Conservation (phyloP, 73 alveolate species). For the Paramecium sexaurelia region DNA sequence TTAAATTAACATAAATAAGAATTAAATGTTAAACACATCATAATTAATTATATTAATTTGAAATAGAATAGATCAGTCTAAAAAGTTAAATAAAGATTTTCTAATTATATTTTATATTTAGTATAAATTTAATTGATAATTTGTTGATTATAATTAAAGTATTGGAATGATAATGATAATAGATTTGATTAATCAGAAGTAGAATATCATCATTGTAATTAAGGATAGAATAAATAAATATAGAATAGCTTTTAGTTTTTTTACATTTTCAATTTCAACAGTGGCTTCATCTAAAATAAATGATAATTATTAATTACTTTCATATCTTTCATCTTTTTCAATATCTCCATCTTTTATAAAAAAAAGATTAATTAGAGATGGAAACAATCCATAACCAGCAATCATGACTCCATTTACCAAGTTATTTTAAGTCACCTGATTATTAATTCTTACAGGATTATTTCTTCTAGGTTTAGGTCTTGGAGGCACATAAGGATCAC, state of each 20-base stretch:
- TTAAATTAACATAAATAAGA: too few species aligned
- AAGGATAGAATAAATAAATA: neutral
- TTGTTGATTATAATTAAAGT: too few species aligned
- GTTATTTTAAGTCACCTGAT: constrained; percentile 2
- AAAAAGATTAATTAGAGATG: constrained; percentile 41
- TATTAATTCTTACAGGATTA: constrained; percentile 54
- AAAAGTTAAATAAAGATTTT: too few species aligned
- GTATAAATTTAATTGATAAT: too few species aligned
- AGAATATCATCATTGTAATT: neutral
- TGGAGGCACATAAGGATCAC: constrained; percentile 56
- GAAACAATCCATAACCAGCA: constrained; percentile 72
- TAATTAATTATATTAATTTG: too few species aligned
- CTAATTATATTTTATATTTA: too few species aligned
- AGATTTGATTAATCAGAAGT: neutral
- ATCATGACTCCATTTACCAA: constrained; percentile 53
- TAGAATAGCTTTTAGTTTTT: neutral
- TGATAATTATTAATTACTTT: neutral
- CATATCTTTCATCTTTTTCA: constrained; percentile 45
- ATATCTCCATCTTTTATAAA: constrained; percentile 19
- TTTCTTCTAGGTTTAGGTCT: constrained; percentile 65
- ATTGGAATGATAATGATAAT: neutral
- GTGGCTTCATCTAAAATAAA: neutral
- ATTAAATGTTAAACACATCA: too few species aligned
- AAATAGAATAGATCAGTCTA: too few species aligned
- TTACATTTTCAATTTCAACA: neutral